These are phyloP conservation scores for Fraxinus americana DNA, from an alignment of 257 asterid species.

Conservation along the genomic window DNA sequence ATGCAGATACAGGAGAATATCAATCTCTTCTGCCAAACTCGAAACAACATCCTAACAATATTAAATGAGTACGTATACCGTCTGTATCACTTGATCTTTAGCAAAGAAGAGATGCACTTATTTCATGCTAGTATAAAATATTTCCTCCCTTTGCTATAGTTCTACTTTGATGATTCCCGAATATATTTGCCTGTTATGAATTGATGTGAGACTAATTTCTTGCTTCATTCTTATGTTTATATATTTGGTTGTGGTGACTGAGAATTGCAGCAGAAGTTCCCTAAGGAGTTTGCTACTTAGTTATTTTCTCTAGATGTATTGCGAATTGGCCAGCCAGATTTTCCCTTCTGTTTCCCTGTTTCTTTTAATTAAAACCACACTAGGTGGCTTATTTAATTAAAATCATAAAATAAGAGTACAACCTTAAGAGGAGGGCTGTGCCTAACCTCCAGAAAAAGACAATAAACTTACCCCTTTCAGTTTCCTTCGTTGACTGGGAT, in stretches of 20 bases:
- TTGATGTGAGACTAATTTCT: not conserved
- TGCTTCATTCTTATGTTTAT: not conserved
- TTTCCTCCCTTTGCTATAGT: constrained; percentile 5
- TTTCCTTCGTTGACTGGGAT: not conserved
- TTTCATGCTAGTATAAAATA: not conserved
- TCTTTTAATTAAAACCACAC: too few relatives aligned
- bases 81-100: constrained; percentile 5
- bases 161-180: constrained; percentile 3
- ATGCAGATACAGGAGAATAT: constrained; percentile 78
- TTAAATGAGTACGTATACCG: constrained; percentile 63
- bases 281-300: not conserved
- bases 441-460: too few relatives aligned
- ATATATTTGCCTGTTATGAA: constrained; percentile 3
- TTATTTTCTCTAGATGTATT: not conserved
- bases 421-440: too few relatives aligned
- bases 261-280: not conserved
- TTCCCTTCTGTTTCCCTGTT: not conserved
- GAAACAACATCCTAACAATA: constrained; percentile 54
- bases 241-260: not conserved
- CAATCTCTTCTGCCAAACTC: constrained; percentile 66
- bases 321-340: not conserved
- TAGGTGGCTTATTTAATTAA: too few relatives aligned
- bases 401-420: too few relatives aligned
- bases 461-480: too few relatives aligned
- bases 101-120: constrained; percentile 15